phyloP scores from a whole-genome alignment of 192 early-diverging fungal genomes.

The Entomortierella parvispora region DNA sequence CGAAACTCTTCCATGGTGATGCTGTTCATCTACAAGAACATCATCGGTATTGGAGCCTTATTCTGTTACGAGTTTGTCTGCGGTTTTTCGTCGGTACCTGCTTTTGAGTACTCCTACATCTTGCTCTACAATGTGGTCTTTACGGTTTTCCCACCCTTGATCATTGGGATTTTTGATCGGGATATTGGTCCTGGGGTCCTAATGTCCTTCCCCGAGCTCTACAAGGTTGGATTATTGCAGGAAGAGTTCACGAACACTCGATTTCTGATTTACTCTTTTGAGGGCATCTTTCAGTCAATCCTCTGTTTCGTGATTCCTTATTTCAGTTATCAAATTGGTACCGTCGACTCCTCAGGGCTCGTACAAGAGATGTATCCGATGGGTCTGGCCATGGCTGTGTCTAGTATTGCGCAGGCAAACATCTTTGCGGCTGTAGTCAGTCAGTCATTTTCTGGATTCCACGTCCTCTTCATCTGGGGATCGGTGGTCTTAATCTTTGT shows the following conservation, averaged over 20 bases:
- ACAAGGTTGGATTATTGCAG: constrained; percentile 69
- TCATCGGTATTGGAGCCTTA: constrained; percentile 73
- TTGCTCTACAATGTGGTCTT: constrained; percentile 85
- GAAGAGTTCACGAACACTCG: constrained; percentile 69
- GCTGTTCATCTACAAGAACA: constrained; percentile 82
- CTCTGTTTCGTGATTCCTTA: constrained; percentile 59
- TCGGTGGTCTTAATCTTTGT: constrained; percentile 73
- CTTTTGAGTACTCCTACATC: constrained; percentile 84
- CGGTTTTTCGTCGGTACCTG: constrained; percentile 76
- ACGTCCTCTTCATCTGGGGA: constrained; percentile 64
- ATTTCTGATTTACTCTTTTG: constrained; percentile 69
- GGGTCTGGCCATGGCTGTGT: constrained; percentile 77
- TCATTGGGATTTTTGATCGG: constrained; percentile 78
- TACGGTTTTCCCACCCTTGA: constrained; percentile 76
- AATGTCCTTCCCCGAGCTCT: constrained; percentile 76
- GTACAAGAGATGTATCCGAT: constrained; percentile 62
- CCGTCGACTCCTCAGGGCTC: constrained; percentile 9
- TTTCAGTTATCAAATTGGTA: constrained; percentile 20
- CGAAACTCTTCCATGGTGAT: constrained; percentile 69
- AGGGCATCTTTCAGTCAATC: constrained; percentile 74
- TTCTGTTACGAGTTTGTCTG: constrained; percentile 87
- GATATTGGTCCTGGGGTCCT: constrained; percentile 70
- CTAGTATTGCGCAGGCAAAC: constrained; percentile 82
- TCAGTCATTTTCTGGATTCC: constrained; percentile 83
- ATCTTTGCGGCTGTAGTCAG: constrained; percentile 77